Base-by-base conservation (phyloP, 1,139 yeast species). In the Zygotorulaspora mrakii region DNA sequence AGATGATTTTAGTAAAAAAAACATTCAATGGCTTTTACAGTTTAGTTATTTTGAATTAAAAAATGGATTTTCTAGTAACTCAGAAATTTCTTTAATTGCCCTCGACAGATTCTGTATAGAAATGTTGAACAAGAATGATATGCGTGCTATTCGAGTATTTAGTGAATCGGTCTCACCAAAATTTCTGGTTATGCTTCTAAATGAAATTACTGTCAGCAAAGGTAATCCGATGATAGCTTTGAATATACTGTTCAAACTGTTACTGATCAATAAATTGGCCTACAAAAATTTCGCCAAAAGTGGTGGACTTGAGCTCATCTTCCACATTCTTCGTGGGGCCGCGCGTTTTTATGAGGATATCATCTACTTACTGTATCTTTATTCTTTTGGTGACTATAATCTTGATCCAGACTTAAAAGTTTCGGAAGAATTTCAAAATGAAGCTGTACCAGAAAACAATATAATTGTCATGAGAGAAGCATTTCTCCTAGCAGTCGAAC, bases 131-230 rank as follows among this genome's bases (percentile, higher is more conserved):
- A 31, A 39, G 32, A 33, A 31, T 44, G 39, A 54, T 35, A 3
- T 38, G 41, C 37, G 46, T 20, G n/a, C 45, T 40, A 11, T 42
- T 37, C 11, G 41, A 40, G 13, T 54, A 39, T 66, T 82, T 31
- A 70, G 79, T 9, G 68, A 77, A 34, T 69, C 82, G 0, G 69
- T 82, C 5, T 75, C 85, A 1, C 70, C 79, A 3, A 82, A 81
- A 55, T 79, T 88, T 82, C 65, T 80, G 1, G 59, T 83, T n/a
- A 61, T 82, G 22, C 59, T 82, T 2, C 54, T 84, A 26, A 71
- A 72, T 33, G 66, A 67, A 35, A 54, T 64, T 1, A 49, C 48
- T 14, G 36, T 39, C 3, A 50, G 62, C 33, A 64, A 68, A 4
- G 61, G 64, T 9, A 73, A 76, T 4, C 72, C 76, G 1, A 63